A percentile compares a stretch with the other conserved stretches of the same genome.
phyloP scores from a whole-genome alignment of 2,329 filamentous ascomycete genomes.

The Pestalotiopsis sp. region DNA sequence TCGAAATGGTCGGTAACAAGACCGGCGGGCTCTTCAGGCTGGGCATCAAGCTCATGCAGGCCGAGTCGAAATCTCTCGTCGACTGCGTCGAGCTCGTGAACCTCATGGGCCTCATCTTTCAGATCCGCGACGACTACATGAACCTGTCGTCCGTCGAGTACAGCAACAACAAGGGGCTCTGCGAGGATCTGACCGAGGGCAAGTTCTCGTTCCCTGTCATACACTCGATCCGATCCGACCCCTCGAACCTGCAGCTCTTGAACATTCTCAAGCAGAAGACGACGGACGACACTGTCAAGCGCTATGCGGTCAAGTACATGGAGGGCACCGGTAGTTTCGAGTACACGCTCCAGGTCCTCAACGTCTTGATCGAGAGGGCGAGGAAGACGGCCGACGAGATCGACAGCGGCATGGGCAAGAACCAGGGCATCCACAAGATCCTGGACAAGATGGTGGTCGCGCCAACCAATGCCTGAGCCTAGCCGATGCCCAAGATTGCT shows the following conservation, averaged over 20 bases:
- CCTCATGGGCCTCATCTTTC: constrained; percentile 82
- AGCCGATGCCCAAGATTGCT: not conserved
- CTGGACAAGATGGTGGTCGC: constrained; percentile 64
- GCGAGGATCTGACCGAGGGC: constrained; percentile 93
- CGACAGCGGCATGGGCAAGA: constrained; percentile 61
- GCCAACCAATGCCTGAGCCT: not conserved
- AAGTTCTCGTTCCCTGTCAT: constrained; percentile 98
- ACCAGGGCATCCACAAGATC: constrained; percentile 64
- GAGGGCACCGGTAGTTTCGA: constrained; percentile 86
- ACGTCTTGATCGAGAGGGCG: constrained; percentile 66
- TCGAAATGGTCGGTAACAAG: constrained; percentile 94
- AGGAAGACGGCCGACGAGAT: constrained; percentile 64
- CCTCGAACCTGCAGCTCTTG: constrained; percentile 75
- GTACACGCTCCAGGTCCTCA: constrained; percentile 74
- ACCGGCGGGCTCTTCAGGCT: constrained; percentile 85
- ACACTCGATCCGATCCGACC: constrained; percentile 83
- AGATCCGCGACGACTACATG: constrained; percentile 92
- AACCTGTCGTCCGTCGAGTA: constrained; percentile 80
- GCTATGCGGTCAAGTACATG: constrained; percentile 91
- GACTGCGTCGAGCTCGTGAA: constrained; percentile 87
- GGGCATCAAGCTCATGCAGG: constrained; percentile 87
- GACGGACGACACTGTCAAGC: constrained; percentile 82
- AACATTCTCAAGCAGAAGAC: constrained; percentile 94
- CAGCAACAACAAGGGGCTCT: constrained; percentile 87
- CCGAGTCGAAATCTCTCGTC: constrained; percentile 58